Evolutionary conservation across 805 yeast species (phyloP), one percentile per base, ranked within the genome.

Genomic region (Kluyveromyces nonfermentans): DNA sequence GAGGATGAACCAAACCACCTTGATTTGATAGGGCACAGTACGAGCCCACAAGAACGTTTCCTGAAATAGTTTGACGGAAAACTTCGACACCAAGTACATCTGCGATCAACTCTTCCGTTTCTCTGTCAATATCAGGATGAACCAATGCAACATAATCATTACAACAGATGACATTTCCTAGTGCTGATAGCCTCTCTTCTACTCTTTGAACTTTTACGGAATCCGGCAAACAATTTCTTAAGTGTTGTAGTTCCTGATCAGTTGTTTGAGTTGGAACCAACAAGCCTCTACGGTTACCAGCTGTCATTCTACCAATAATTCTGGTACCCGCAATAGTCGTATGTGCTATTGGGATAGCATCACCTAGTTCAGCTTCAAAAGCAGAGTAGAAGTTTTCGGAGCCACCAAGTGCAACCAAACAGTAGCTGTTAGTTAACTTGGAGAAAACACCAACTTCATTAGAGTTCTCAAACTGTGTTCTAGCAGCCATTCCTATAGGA

Each of bases 81-180:
- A 93, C 99, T 70, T 93, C 99, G 43, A 93, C 99, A 48, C 98
- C 99, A 46, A 93, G 75, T 14, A 89, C 96, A 67, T 93, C 99
- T 37, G 97, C 95, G 62, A 93, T 93, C 56, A 93, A 72, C 71
- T 93, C 99, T 71, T 93, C 99, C 42, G 98, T 93, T 69, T 93
- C 99, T 64, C 98, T 82, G 73, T 93, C 99, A 53, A 93, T 87
- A 71, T 93, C 99, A 41, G 99, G 99, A 68, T 93, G 99, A 43
- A 93, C 98, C 52, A 93, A 76, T 3, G 99, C 99, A 56, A 94
- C 99, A 64, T 93, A 93, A 67, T 93, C 99, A 68, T 93, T 93
- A 71, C 97, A 90, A 69, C 97, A 90, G 60, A 93, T 88, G 50
- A 93, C 98, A 57, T 93, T 93, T 57, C 99, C 99, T 53, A 93